Evolutionary conservation across 306 rosid species (phyloP).

Genomic region (Cicer bijugum): DNA sequence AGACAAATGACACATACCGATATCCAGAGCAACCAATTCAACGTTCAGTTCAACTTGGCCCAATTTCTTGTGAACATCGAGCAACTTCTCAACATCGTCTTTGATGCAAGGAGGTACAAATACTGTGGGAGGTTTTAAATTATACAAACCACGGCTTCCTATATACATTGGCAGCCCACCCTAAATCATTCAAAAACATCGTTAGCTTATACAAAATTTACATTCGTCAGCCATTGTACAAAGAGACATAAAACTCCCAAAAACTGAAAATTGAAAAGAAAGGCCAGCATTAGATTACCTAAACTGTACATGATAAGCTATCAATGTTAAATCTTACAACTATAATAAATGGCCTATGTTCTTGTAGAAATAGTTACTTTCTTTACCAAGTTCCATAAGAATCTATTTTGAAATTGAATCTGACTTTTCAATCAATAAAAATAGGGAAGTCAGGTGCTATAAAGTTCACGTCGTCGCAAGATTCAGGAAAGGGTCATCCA

Average conservation of each 20-base stretch:
- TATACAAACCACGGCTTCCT: slow-evolving; percentile 91
- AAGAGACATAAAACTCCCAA: slow-evolving; percentile 17
- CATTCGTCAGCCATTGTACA: slow-evolving; percentile 14
- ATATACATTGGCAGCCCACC: slow-evolving; percentile 96
- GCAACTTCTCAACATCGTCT: slow-evolving; percentile 86
- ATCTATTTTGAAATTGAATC: background rate
- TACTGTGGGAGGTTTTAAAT: slow-evolving; percentile 82
- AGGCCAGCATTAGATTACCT: slow-evolving; percentile 14
- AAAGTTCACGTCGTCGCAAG: background rate
- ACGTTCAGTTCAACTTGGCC: slow-evolving; percentile 81
- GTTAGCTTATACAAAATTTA: slow-evolving; percentile 25
- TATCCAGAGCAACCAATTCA: slow-evolving; percentile 85
- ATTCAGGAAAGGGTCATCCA: background rate
- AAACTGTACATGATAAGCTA: background rate
- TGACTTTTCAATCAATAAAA: slow-evolving; percentile 3
- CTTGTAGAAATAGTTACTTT: background rate
- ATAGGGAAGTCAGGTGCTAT: background rate
- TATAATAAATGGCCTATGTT: slow-evolving; percentile 20
- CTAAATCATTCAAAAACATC: slow-evolving; percentile 51
- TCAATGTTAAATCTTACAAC: slow-evolving; percentile 3
- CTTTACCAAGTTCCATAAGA: background rate
- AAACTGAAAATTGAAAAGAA: slow-evolving; percentile 22
- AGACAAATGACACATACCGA: slow-evolving; percentile 63
- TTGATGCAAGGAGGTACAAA: slow-evolving; percentile 90
- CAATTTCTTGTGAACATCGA: slow-evolving; percentile 81